These are phyloP conservation scores for Ceratocystis harringtonii DNA, from an alignment of 2,329 filamentous ascomycete species.

Conservation along the genomic window DNA sequence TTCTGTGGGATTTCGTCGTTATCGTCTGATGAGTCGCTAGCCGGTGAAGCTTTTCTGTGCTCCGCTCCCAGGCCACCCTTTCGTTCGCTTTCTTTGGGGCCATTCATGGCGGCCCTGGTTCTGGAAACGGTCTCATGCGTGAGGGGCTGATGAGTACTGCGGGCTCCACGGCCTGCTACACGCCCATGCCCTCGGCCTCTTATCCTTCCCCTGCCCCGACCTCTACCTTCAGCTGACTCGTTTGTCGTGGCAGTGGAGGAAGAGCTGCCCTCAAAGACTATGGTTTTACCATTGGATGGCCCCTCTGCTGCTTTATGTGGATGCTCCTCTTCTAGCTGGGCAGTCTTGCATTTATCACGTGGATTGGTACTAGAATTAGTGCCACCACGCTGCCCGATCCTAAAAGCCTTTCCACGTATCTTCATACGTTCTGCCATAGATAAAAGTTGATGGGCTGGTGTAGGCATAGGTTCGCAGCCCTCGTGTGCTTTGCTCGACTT, in stretches of 20 bases:
- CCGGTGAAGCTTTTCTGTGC: neutral
- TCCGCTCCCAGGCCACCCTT: too few relatives aligned
- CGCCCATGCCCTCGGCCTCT: neutral
- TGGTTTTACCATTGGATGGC: neutral
- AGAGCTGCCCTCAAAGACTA: neutral
- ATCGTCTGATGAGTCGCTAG: neutral
- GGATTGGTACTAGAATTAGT: neutral
- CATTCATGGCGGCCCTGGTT: neutral
- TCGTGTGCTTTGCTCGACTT: constrained; percentile 19
- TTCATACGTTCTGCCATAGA: constrained; percentile 45
- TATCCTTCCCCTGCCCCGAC: neutral
- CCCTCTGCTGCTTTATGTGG: neutral
- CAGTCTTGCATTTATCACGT: neutral
- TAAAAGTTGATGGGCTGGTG: constrained; percentile 26
- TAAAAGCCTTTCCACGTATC: constrained; percentile 38
- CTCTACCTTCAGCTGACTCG: neutral
- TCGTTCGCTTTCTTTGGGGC: neutral
- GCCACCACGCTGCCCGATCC: constrained; percentile 27
- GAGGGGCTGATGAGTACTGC: neutral
- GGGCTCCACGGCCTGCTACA: neutral
- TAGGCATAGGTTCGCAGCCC: neutral
- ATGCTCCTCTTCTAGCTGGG: neutral
- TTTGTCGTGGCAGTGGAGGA: neutral
- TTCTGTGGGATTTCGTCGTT: neutral
- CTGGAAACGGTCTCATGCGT: neutral